Evolutionary conservation across 1,284 basidiomycete genomes (phyloP), one percentile per base, ranked within the genome.

Genomic region (Rhodotorula sp.): DNA sequence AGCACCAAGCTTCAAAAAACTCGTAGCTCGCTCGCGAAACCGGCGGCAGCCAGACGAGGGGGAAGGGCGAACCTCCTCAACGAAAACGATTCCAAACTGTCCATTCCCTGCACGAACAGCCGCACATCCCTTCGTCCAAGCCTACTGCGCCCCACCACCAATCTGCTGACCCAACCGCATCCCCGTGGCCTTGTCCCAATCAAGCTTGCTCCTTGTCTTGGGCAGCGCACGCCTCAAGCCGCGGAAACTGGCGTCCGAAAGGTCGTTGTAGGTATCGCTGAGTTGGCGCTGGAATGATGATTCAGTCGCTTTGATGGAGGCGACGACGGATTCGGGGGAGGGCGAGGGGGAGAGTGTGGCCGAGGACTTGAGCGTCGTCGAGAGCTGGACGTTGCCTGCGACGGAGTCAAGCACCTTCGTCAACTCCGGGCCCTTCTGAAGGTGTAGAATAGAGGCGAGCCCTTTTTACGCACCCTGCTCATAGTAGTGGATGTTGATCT

Each of bases 171-270:
- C 92, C 56, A 95, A 82, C 80, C 90, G 91, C 80, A 94, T 94
- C 26, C 90, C 90, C 31, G 57, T 52, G 22, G 91, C 91, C 84
- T 89, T 92, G 73, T 94, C 92, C 94, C 72, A 71, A 34, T 67
- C 52, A 9, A 71, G 10, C 37, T 71, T 73, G 26, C 59, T 65
- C 64, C 59, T 55, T n/a, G 92, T 95, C 78, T 96, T 83, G 0
- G 94, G 94, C 68, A 97, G 81, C 2, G 92, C 91, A 58, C 94
- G 85, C 75, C 94, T 85, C 64, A 97, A 83, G 15, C 89, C 88
- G 80, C 91, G 91, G 85, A 96, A 96, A 0, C 90, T 89, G 81
- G 91, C 92, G 77, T 95, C 92, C 57, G 89, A 86, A 86, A 97
- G 88, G 74, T 90, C 87, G 46, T 87, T 86, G 78, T 95, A 95